These are phyloP conservation scores for Lichtheimia ornata DNA, from an alignment of 371 early-diverging fungal genomes.

Conservation along the genomic window DNA sequence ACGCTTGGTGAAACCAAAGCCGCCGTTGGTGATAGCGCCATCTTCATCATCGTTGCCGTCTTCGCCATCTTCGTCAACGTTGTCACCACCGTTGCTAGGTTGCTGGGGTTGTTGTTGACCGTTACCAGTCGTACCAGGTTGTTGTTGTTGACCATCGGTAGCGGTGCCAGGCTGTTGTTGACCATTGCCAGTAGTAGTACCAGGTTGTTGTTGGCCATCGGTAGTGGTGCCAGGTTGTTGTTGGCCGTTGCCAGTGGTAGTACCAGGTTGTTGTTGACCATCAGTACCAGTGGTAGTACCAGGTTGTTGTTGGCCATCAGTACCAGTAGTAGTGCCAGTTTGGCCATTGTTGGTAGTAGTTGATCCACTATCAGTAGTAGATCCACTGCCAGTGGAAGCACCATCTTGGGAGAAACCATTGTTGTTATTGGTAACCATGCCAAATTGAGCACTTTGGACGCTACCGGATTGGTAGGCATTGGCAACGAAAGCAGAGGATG, in stretches of 20 bases:
- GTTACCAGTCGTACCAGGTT: background rate
- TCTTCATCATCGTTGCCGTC: background rate
- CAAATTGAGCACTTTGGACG: slow-evolving; percentile 46
- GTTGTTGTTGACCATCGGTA: slow-evolving; percentile 3
- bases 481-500: slow-evolving; percentile 38
- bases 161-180: slow-evolving; percentile 1
- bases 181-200: background rate
- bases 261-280: slow-evolving; percentile 6
- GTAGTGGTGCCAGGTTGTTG: background rate
- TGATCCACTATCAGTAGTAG: background rate
- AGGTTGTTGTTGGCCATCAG: background rate
- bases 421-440: slow-evolving; percentile 35
- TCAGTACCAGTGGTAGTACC: slow-evolving; percentile 13
- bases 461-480: slow-evolving; percentile 40
- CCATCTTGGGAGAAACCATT: slow-evolving; percentile 32
- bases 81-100: background rate
- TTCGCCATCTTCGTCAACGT: background rate
- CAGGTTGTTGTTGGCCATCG: no score
- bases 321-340: background rate
- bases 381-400: background rate
- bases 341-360: background rate
- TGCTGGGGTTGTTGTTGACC: background rate
- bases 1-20: slow-evolving; percentile 36
- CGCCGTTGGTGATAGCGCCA: slow-evolving; percentile 12
- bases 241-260: slow-evolving; percentile 2